Evolutionary conservation across 2,329 filamentous ascomycete genomes (phyloP).

Genomic region (Rosellinia necatrix): DNA sequence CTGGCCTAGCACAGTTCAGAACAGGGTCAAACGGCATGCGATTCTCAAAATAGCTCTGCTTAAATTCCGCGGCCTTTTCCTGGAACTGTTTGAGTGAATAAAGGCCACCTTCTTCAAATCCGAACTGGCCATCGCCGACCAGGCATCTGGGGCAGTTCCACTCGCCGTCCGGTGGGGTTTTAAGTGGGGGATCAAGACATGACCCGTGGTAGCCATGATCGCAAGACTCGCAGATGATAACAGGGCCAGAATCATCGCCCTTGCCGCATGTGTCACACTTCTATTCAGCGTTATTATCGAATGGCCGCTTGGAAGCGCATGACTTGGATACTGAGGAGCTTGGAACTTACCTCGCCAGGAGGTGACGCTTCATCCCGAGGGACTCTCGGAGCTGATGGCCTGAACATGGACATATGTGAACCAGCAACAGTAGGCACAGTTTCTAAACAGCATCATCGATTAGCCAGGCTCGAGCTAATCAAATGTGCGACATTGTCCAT

Average conservation of each 20-base stretch:
- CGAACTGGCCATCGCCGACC: constrained; percentile 94
- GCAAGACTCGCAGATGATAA: constrained; percentile 88
- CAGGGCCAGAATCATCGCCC: constrained; percentile 70
- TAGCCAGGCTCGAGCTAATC: constrained; percentile 13
- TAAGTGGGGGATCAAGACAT: constrained; percentile 86
- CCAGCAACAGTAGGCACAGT: constrained; percentile 84
- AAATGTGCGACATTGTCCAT: not conserved
- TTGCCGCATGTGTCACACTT: constrained; percentile 88
- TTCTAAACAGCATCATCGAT: constrained; percentile 45
- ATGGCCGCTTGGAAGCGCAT: not conserved
- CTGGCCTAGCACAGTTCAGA: constrained; percentile 76
- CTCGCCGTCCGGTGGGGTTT: constrained; percentile 77
- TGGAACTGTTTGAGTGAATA: constrained; percentile 97
- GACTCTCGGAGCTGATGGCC: constrained; percentile 74
- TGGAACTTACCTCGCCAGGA: constrained; percentile 49
- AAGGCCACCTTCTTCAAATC: constrained; percentile 93
- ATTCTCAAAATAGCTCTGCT: constrained; percentile 88
- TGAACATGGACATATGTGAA: constrained; percentile 94
- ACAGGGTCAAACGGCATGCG: constrained; percentile 88
- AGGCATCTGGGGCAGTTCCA: constrained; percentile 97
- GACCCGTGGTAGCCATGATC: constrained; percentile 84
- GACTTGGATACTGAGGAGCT: not conserved
- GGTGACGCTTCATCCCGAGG: constrained; percentile 56
- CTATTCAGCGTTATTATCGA: constrained; percentile 46
- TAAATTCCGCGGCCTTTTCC: constrained; percentile 93